Evolutionary conservation across 441 rosid genomes (phyloP), one percentile per base, ranked within the genome.

Genomic region (Erodium texanum): DNA sequence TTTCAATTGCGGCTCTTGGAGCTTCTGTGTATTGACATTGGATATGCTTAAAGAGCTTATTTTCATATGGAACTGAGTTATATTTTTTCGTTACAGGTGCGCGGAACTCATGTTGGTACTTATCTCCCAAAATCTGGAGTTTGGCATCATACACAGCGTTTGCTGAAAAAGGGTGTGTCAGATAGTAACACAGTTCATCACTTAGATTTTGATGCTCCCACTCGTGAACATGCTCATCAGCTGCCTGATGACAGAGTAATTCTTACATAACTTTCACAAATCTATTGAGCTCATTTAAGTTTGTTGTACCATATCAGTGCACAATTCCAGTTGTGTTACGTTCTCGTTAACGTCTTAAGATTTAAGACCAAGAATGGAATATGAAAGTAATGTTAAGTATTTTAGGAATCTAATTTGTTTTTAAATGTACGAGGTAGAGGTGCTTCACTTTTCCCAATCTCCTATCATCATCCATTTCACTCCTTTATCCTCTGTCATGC

Each of bases 191-290:
- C 82, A 59, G 81, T 94, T 73, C 88, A 76, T 77, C 97, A 94
- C 80, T 84, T 94, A 85, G 99, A 94, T 83, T 94, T 94, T 83
- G 99, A 94, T 85, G 99, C 99, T 73, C 98, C 99, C 71, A 94
- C 99, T 29, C 96, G 99, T 38, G 96, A 94, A 75, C 87, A 90
- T 76, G 87, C 97, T 64, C 85, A 80, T 71, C 86, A 80, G 75
- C 84, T 92, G 64, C 83, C 87, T 62, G 96, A 92, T 73, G 97
- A 94, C 78, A 84, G 81, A 75, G 99, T 94, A 92, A 72, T 76
- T 71, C 74, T 67, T 75, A 50, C 45, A 22, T 50, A 64, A n/a
- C 23, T 43, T 14, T 69, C n/a, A 10, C 12, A 24, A 5, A 19
- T 38, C 24, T 36, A 29, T 23, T 68, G 27, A 58, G 64, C 20